phyloP scores from a whole-genome alignment of 345 rosid genomes.

The Syzygium oleosum region DNA sequence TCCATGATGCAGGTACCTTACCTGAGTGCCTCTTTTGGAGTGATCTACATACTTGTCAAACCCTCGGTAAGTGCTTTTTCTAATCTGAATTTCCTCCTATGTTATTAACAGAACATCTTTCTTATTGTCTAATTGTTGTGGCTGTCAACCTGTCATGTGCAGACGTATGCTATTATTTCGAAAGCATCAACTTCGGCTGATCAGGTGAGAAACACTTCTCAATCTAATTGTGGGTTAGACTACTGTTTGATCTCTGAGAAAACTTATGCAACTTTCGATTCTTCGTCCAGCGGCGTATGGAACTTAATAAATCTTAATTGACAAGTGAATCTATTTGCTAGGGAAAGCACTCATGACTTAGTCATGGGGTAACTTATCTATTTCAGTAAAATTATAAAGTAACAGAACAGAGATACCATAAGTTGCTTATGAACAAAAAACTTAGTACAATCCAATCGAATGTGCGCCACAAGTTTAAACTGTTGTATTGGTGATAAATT shows the following conservation, averaged over 20 bases:
- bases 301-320: background rate
- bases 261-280: background rate
- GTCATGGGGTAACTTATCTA: background rate
- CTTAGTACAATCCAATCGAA: background rate
- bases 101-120: background rate
- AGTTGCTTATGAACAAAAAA: background rate
- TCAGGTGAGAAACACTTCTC: slow-evolving; percentile 26
- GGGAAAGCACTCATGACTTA: background rate
- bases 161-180: slow-evolving; percentile 47
- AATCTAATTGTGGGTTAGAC: background rate
- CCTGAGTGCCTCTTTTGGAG: slow-evolving; percentile 44
- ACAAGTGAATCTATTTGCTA: background rate
- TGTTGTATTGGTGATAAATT: background rate
- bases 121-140: background rate
- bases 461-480: background rate
- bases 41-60: slow-evolving; percentile 34
- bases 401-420: background rate
- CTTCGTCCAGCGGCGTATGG: accelerated
- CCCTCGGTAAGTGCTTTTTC: slow-evolving; percentile 26
- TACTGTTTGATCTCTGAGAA: background rate
- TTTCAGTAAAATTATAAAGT: background rate
- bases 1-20: slow-evolving; percentile 31
- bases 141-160: slow-evolving; percentile 1
- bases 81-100: background rate
- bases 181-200: slow-evolving; percentile 34